These are phyloP conservation scores for Spirogloea muscicola DNA, from an alignment of 139 green algal species.

Conservation along the genomic window DNA sequence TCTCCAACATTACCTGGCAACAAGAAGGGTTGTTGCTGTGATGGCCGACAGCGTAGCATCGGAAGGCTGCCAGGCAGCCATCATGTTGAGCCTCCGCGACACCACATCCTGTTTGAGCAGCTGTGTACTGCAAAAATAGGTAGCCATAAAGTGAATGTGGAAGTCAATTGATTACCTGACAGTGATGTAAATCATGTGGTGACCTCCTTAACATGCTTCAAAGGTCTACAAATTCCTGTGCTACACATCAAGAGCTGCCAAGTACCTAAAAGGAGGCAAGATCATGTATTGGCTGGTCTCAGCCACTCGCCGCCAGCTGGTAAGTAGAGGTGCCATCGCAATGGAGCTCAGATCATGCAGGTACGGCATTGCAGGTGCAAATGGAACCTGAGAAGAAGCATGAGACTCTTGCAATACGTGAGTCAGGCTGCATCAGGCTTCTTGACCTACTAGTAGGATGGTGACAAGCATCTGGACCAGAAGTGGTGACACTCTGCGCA, in stretches of 20 bases:
- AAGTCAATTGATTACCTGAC: too few relatives aligned
- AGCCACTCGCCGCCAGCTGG: constrained; percentile 17
- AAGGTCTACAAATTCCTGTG: too few relatives aligned
- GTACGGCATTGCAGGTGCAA: not conserved
- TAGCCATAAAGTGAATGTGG: too few relatives aligned
- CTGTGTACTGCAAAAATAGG: constrained; percentile 6
- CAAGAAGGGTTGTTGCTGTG: constrained; percentile 20
- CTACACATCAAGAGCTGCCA: too few relatives aligned
- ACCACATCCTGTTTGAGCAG: constrained; percentile 7
- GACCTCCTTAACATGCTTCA: too few relatives aligned
- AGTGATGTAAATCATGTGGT: too few relatives aligned
- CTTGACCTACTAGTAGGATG: not conserved
- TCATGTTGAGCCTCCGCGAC: constrained; percentile 2
- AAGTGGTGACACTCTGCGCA: not conserved
- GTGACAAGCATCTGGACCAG: not conserved
- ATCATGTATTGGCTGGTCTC: constrained; percentile 20
- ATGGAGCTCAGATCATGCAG: constrained; percentile 17
- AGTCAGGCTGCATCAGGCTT: not conserved
- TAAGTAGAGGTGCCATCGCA: constrained; percentile 16
- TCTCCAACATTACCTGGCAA: too few relatives aligned
- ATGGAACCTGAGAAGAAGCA: constrained; percentile 32
- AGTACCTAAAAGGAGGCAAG: constrained; percentile 33
- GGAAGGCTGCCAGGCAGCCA: constrained; percentile 7
- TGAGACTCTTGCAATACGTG: too few relatives aligned
- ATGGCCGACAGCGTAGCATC: constrained; percentile 12